These are phyloP conservation scores for Sporothrix humicola DNA, from an alignment of 2,329 filamentous ascomycete species.

Conservation along the genomic window DNA sequence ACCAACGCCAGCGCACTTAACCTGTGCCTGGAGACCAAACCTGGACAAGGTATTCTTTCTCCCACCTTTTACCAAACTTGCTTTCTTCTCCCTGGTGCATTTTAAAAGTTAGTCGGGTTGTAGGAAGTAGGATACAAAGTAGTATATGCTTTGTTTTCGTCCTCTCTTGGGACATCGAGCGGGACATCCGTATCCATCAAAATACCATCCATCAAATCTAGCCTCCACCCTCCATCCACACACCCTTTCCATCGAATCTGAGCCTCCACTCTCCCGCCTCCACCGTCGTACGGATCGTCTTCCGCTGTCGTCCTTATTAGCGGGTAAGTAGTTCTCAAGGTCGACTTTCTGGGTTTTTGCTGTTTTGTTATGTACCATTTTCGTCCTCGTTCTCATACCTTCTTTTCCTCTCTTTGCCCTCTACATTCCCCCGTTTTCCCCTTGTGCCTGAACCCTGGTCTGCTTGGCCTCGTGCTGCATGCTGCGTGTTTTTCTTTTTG, in stretches of 20 bases:
- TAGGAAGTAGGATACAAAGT: not conserved
- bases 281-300: slow-evolving; percentile 19
- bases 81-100: not conserved
- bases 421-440: not conserved
- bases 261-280: slow-evolving; percentile 1
- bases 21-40: no score
- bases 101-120: not conserved
- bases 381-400: not conserved
- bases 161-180: not conserved
- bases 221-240: slow-evolving; percentile 4
- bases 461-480: not conserved
- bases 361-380: not conserved
- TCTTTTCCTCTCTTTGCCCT: not conserved
- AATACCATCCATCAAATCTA: not conserved
- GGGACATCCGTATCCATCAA: not conserved
- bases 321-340: not conserved
- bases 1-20: not conserved
- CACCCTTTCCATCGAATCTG: not conserved
- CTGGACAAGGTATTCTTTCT: slow-evolving; percentile 3
- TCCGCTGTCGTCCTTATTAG: slow-evolving; percentile 16
- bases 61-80: not conserved
- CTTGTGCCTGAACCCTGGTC: slow-evolving; percentile 10
- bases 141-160: not conserved
- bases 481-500: slow-evolving; percentile 8
- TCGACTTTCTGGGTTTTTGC: not conserved